Evolutionary conservation across 2,329 filamentous ascomycete genomes (phyloP).

Genomic region (Phoma herbarum): DNA sequence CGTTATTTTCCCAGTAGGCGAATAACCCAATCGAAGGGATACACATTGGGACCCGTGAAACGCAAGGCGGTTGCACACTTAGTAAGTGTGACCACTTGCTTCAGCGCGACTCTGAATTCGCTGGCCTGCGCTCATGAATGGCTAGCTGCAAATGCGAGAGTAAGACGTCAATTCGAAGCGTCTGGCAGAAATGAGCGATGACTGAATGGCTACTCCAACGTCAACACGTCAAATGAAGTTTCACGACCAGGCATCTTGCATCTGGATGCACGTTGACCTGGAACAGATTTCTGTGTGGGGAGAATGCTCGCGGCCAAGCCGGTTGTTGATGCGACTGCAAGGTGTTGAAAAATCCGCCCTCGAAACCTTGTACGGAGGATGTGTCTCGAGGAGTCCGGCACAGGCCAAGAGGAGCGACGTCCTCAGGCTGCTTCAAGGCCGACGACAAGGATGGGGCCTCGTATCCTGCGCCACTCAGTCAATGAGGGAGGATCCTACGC

Average conservation of each 20-base stretch:
- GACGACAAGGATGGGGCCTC: slow-evolving; percentile 5
- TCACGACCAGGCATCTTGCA: neutral
- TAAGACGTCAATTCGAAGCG: slow-evolving; percentile 7
- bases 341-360: slow-evolving; percentile 2
- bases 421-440: slow-evolving; percentile 17
- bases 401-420: slow-evolving; percentile 22
- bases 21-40: slow-evolving; percentile 32
- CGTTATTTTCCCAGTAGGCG: slow-evolving; percentile 18
- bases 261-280: neutral
- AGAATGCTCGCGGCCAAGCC: neutral
- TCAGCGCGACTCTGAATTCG: slow-evolving; percentile 26
- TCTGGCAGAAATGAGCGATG: slow-evolving; percentile 5
- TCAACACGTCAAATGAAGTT: neutral
- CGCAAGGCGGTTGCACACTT: slow-evolving; percentile 28
- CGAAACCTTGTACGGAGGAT: neutral
- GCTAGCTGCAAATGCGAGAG: slow-evolving; percentile 20
- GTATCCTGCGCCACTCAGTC: slow-evolving; percentile 8
- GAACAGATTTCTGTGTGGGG: neutral
- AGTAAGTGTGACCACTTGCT: slow-evolving; percentile 28
- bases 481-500: slow-evolving; percentile 9
- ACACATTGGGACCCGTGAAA: slow-evolving; percentile 29
- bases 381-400: slow-evolving; percentile 13
- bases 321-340: slow-evolving; percentile 9
- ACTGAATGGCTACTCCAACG: neutral
- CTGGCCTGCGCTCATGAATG: slow-evolving; percentile 20